Conservation (phyloP, 495 filamentous ascomycete species). For the Penicillium waksmanii region DNA sequence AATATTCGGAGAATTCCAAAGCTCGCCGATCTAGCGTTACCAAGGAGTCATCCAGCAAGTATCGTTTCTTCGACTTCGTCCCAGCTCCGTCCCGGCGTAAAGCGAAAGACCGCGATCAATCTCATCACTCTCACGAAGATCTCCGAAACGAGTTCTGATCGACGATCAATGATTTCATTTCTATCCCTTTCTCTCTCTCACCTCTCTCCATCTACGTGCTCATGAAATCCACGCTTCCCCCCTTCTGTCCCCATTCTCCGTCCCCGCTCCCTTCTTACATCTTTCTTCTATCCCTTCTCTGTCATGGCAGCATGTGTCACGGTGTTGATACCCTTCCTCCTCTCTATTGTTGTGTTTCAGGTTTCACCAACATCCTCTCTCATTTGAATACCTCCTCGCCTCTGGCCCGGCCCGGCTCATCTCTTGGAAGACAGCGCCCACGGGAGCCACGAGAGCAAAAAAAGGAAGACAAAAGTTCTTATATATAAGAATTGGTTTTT, state of each 20-base stretch:
- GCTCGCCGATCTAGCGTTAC: slow-evolving; percentile 47
- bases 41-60: slow-evolving; percentile 51
- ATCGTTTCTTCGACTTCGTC: slow-evolving; percentile 53
- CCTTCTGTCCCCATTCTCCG: slow-evolving; percentile 23
- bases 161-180: slow-evolving; percentile 9
- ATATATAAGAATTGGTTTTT: slow-evolving; percentile 6
- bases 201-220: slow-evolving; percentile 30
- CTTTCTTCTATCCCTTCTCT: slow-evolving; percentile 25
- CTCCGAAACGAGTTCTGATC: slow-evolving; percentile 42
- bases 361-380: slow-evolving; percentile 4
- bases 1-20: slow-evolving; percentile 45
- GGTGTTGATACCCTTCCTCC: slow-evolving; percentile 54
- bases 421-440: not conserved
- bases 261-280: slow-evolving; percentile 12
- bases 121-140: slow-evolving; percentile 44
- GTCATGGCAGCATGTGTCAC: slow-evolving; percentile 46
- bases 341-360: slow-evolving; percentile 24
- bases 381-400: slow-evolving; percentile 5
- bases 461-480: slow-evolving; percentile 18
- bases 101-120: slow-evolving; percentile 47
- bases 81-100: slow-evolving; percentile 48
- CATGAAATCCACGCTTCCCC: slow-evolving; percentile 42
- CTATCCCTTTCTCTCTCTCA: slow-evolving; percentile 13
- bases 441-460: slow-evolving; percentile 8
- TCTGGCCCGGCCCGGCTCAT: slow-evolving; percentile 4